A percentile compares a stretch with the other conserved stretches of the same genome.
Conservation (phyloP, 192 early-diverging fungal species). For the Gryganskiella cystojenkinii region DNA sequence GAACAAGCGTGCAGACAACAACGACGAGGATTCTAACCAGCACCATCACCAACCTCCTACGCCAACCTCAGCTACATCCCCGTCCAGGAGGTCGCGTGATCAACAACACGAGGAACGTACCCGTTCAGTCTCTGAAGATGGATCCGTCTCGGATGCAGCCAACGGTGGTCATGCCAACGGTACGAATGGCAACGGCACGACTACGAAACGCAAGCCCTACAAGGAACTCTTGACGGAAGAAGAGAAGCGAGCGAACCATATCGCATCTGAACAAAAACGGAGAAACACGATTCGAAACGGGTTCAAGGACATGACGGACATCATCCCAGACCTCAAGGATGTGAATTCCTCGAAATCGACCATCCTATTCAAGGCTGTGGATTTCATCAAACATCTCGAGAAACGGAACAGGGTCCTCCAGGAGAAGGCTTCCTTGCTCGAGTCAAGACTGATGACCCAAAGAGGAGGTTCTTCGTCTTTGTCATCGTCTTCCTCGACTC, state of each 20-base stretch:
- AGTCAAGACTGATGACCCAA: constrained; percentile 27
- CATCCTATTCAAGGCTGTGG: constrained; percentile 75
- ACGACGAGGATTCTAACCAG: constrained; percentile 1
- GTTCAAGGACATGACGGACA: constrained; percentile 89
- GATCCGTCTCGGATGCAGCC: constrained; percentile 8
- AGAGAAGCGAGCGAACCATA: constrained; percentile 80
- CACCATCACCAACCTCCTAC: constrained; percentile 1
- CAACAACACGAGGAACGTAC: not conserved
- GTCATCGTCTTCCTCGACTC: not conserved
- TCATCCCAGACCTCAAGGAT: constrained; percentile 83
- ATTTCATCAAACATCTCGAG: constrained; percentile 70
- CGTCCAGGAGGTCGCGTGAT: not conserved
- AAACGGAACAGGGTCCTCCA: constrained; percentile 60
- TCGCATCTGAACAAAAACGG: constrained; percentile 80
- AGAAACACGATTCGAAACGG: constrained; percentile 82
- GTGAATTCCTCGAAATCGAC: constrained; percentile 71
- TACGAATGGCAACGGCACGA: not conserved
- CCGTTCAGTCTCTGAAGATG: constrained; percentile 24
- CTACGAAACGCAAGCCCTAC: constrained; percentile 58
- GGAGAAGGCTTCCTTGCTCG: constrained; percentile 51
- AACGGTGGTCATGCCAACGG: constrained; percentile 1
- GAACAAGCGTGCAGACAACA: constrained; percentile 30
- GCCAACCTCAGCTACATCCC: constrained; percentile 3
- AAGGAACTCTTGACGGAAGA: constrained; percentile 81
- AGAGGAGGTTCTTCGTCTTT: not conserved